Conservation (phyloP, 805 yeast genomes). For the Grigorovia yakushimaensis region DNA sequence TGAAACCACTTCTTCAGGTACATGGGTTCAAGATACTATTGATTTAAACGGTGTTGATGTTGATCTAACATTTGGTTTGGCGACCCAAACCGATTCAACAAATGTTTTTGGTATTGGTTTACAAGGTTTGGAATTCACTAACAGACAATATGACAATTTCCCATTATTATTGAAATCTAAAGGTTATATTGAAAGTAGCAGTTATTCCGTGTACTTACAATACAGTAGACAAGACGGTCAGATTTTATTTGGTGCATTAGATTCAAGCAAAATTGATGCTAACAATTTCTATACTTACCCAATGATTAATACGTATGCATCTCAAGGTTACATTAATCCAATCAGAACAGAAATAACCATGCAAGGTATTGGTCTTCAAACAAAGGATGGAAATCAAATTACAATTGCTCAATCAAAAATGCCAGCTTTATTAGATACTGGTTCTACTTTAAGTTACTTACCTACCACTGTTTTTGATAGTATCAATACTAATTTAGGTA, state of each 20-base stretch:
- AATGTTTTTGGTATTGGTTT: conserved; percentile 1
- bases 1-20: conserved; percentile 34
- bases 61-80: conserved; percentile 62
- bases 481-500: conserved; percentile 33
- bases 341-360: conserved; percentile 21
- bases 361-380: conserved; percentile 24
- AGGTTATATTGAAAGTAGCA: conserved; percentile 45
- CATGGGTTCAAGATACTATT: conserved; percentile 45
- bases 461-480: conserved; percentile 31
- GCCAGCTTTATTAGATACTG: conserved; percentile 43
- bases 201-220: conserved; percentile 57
- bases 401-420: conserved; percentile 18
- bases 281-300: conserved; percentile 45
- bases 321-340: conserved; percentile 10
- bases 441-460: conserved; percentile 41
- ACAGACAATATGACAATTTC: conserved; percentile 44
- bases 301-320: conserved; percentile 32
- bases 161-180: conserved; percentile 50
- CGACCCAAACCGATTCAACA: conserved; percentile 39
- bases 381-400: conserved; percentile 8
- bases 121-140: conserved; percentile 1
- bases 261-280: conserved; percentile 38
- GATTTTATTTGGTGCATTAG: conserved; percentile 64
- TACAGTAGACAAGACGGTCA: conserved; percentile 37
- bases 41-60: conserved; percentile 4